phyloP scores from a whole-genome alignment of 2,329 filamentous ascomycete species.

The Zasmidium angulare region DNA sequence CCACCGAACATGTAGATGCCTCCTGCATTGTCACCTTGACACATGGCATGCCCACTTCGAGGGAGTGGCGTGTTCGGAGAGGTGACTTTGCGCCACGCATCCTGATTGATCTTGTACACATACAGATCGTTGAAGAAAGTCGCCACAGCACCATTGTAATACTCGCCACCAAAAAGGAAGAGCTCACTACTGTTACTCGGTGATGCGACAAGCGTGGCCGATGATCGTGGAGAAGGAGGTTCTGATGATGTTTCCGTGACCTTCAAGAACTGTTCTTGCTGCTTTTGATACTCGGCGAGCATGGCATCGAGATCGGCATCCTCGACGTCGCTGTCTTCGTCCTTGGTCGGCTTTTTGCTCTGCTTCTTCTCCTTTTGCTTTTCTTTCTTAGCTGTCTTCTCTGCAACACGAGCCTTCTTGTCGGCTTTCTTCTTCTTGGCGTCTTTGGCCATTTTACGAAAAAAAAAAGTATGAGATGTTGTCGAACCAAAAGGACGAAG shows the following conservation, averaged over 20 bases:
- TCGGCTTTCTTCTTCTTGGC: conserved; percentile 39
- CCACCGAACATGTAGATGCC: conserved; percentile 92
- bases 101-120: conserved; percentile 73
- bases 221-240: conserved; percentile 76
- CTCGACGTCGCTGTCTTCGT: conserved; percentile 82
- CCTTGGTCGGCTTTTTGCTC: conserved; percentile 64
- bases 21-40: conserved; percentile 78
- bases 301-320: conserved; percentile 92
- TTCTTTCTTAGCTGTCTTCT: conserved; percentile 71
- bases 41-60: conserved; percentile 92
- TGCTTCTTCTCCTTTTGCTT: conserved; percentile 70
- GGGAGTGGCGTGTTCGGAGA: conserved; percentile 90
- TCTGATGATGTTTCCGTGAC: conserved; percentile 76
- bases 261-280: conserved; percentile 90
- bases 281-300: conserved; percentile 85
- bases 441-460: conserved; percentile 52
- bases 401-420: conserved; percentile 48
- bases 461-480: background rate
- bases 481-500: background rate
- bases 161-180: conserved; percentile 91
- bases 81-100: conserved; percentile 88
- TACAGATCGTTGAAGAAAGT: conserved; percentile 67
- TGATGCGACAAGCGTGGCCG: conserved; percentile 78
- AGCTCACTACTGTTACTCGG: conserved; percentile 85
- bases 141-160: conserved; percentile 87